Evolutionary conservation across 1,139 yeast species (phyloP).

Genomic region (Pichia sp.): DNA sequence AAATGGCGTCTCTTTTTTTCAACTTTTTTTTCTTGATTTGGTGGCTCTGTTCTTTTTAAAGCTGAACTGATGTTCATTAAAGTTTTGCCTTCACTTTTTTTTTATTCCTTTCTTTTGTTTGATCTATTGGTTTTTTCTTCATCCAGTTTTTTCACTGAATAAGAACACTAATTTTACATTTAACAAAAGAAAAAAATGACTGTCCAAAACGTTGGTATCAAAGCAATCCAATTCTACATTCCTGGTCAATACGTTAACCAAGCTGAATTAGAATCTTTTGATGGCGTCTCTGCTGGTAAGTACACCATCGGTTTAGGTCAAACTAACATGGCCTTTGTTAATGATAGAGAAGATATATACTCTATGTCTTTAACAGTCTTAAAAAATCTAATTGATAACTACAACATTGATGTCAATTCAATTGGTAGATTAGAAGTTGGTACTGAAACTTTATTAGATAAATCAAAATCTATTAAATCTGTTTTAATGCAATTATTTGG

Average conservation of each 20-base stretch:
- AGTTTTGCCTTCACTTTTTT: not conserved
- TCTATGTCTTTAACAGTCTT: slow-evolving; percentile 84
- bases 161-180: too few relatives aligned
- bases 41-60: not conserved
- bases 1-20: not conserved
- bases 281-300: slow-evolving; percentile 87
- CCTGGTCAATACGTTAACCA: slow-evolving; percentile 85
- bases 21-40: not conserved
- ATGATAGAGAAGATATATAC: slow-evolving; percentile 95
- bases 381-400: slow-evolving; percentile 67
- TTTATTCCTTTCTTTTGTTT: not conserved
- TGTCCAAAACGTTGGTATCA: slow-evolving; percentile 84
- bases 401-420: slow-evolving; percentile 69
- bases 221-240: slow-evolving; percentile 87
- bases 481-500: slow-evolving; percentile 93
- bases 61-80: too few relatives aligned
- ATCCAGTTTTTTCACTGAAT: too few relatives aligned
- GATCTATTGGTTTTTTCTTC: too few relatives aligned
- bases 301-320: slow-evolving; percentile 98
- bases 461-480: slow-evolving; percentile 94
- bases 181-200: too few relatives aligned
- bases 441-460: slow-evolving; percentile 94
- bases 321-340: slow-evolving; percentile 95
- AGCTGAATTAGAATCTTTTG: slow-evolving; percentile 75
- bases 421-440: slow-evolving; percentile 98